Conservation (phyloP, 2,329 filamentous ascomycete species). For the Teratosphaeria zuluensis region DNA sequence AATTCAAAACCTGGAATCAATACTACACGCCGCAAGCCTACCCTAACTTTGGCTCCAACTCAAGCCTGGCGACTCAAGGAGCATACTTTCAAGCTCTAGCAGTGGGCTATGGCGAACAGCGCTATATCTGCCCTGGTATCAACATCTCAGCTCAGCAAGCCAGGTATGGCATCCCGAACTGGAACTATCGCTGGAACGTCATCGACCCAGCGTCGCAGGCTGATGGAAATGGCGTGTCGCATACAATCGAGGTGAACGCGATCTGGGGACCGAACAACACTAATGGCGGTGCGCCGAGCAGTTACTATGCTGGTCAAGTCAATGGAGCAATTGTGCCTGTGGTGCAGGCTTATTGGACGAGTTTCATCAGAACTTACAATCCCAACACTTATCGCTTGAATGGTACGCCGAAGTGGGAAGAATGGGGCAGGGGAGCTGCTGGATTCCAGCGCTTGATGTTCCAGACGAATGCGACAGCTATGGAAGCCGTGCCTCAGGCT, state of each 20-base stretch:
- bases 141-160: conserved; percentile 41
- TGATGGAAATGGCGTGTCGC: conserved; percentile 53
- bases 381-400: conserved; percentile 48
- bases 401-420: conserved; percentile 44
- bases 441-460: conserved; percentile 27
- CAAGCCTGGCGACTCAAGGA: conserved; percentile 21
- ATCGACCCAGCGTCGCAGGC: conserved; percentile 46
- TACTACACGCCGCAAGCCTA: conserved; percentile 46
- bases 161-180: conserved; percentile 36
- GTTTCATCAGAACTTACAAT: conserved; percentile 57
- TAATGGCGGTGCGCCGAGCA: conserved; percentile 39
- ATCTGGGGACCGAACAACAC: conserved; percentile 57
- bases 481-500: conserved; percentile 28
- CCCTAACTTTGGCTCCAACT: conserved; percentile 35
- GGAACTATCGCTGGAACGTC: conserved; percentile 63
- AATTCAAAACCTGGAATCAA: conserved; percentile 43
- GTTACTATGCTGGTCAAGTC: conserved; percentile 42
- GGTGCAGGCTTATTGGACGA: conserved; percentile 64
- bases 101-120: conserved; percentile 54
- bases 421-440: conserved; percentile 27
- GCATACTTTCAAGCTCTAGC: conserved; percentile 50
- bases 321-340: conserved; percentile 52
- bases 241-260: conserved; percentile 56
- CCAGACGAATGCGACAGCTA: conserved; percentile 28
- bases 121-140: conserved; percentile 55